Evolutionary conservation across 768 basidiomycete genomes (phyloP).

Genomic region (Sarcomyxa edulis): DNA sequence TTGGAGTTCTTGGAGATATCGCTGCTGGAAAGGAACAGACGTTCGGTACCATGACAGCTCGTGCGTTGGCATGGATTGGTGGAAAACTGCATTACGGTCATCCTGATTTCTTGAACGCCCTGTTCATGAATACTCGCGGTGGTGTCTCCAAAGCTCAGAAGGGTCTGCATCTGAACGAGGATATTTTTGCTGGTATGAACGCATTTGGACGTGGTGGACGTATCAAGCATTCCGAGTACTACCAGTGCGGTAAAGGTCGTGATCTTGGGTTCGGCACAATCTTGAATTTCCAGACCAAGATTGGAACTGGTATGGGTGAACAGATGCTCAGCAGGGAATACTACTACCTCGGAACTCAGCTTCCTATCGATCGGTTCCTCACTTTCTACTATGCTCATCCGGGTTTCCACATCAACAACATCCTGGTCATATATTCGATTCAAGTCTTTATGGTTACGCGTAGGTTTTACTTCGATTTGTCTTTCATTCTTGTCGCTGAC

Average conservation of each 20-base stretch:
- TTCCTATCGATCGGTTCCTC: slow-evolving; percentile 97
- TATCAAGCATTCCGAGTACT: slow-evolving; percentile 99
- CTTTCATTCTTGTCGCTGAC: slow-evolving; percentile 8
- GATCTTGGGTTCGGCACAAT: slow-evolving; percentile 99
- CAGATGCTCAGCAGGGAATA: slow-evolving; percentile 99
- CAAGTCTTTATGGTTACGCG: slow-evolving; percentile 96
- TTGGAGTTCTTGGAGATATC: slow-evolving; percentile 97
- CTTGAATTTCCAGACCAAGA: slow-evolving; percentile 99
- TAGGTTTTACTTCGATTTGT: slow-evolving; percentile 34
- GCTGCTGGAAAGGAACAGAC: slow-evolving; percentile 99
- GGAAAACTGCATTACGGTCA: slow-evolving; percentile 99
- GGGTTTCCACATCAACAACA: slow-evolving; percentile 99
- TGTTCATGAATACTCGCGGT: slow-evolving; percentile 97
- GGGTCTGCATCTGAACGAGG: slow-evolving; percentile 96
- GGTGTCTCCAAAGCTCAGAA: slow-evolving; percentile 99
- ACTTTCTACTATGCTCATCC: slow-evolving; percentile 99
- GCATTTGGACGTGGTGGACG: slow-evolving; percentile 96
- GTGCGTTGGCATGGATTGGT: slow-evolving; percentile 93
- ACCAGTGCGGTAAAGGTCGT: slow-evolving; percentile 98
- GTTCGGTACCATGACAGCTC: slow-evolving; percentile 97
- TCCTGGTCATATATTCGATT: slow-evolving; percentile 96
- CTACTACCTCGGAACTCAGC: slow-evolving; percentile 96
- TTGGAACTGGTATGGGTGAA: slow-evolving; percentile 99
- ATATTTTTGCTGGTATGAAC: slow-evolving; percentile 99
- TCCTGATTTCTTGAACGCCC: slow-evolving; percentile 97